phyloP scores from a whole-genome alignment of 176 grass and related monocot species.

The Avena insularis region DNA sequence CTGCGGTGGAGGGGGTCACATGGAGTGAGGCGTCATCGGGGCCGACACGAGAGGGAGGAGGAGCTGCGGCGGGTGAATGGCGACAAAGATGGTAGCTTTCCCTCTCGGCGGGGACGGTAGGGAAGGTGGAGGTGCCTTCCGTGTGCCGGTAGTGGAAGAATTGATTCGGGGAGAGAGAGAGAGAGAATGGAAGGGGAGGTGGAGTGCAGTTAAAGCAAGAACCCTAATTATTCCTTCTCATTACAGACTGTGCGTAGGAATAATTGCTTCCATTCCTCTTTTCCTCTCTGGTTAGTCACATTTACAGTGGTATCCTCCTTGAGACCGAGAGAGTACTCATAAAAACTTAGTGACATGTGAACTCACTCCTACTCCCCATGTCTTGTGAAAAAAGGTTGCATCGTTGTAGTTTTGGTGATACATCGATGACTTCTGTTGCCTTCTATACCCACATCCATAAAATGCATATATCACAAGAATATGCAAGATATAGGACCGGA shows the following conservation, averaged over 20 bases:
- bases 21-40: not conserved
- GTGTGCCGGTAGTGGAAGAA: constrained; percentile 42
- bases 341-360: too few relatives aligned
- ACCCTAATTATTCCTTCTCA: constrained; percentile 33
- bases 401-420: not conserved
- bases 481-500: not conserved
- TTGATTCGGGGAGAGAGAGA: constrained; percentile 34
- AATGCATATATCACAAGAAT: not conserved
- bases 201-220: constrained; percentile 44
- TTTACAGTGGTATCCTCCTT: too few relatives aligned
- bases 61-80: not conserved
- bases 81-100: constrained; percentile 39
- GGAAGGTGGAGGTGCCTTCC: constrained; percentile 32
- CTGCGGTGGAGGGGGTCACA: constrained; percentile 9
- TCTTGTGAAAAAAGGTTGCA: too few relatives aligned
- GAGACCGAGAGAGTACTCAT: too few relatives aligned
- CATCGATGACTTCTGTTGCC: not conserved
- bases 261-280: not conserved
- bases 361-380: too few relatives aligned
- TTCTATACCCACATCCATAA: not conserved
- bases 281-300: not conserved
- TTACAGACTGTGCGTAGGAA: not conserved
- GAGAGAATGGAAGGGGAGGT: not conserved
- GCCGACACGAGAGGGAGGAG: not conserved
- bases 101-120: not conserved